Evolutionary conservation across 2,329 filamentous ascomycete genomes (phyloP).

Genomic region (Phyllosticta capitalensis): DNA sequence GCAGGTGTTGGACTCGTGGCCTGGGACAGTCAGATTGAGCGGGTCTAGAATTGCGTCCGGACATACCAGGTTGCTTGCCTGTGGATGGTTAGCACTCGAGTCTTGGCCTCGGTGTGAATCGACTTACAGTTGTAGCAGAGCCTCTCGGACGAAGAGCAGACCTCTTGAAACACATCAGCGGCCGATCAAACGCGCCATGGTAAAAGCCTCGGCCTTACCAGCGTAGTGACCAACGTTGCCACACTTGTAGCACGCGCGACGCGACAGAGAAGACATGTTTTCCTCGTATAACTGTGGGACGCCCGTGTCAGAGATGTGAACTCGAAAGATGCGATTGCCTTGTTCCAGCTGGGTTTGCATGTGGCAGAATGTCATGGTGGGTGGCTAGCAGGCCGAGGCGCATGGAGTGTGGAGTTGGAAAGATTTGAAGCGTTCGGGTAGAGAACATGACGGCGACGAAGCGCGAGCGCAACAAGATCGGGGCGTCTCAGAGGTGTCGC

Average conservation of each 20-base stretch:
- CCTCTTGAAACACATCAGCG: constrained; percentile 46
- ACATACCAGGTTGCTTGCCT: constrained; percentile 71
- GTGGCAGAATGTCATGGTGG: background rate
- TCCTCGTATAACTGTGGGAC: constrained; percentile 18
- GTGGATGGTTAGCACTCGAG: constrained; percentile 9
- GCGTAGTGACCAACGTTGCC: constrained; percentile 46
- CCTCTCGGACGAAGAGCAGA: constrained; percentile 94
- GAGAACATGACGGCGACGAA: background rate
- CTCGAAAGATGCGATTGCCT: constrained; percentile 18
- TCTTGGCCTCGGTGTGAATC: background rate
- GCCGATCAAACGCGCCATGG: background rate
- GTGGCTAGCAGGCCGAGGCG: constrained; percentile 13
- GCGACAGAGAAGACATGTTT: constrained; percentile 44
- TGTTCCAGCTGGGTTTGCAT: constrained; percentile 1
- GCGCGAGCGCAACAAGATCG: background rate
- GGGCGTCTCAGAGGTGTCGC: background rate
- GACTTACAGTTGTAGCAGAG: constrained; percentile 97
- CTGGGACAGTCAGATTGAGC: constrained; percentile 30
- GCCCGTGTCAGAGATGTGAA: constrained; percentile 14
- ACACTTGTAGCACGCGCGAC: constrained; percentile 46
- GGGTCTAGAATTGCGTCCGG: background rate
- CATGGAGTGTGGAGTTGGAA: constrained; percentile 1
- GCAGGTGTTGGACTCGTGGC: constrained; percentile 97
- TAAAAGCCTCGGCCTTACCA: constrained; percentile 23
- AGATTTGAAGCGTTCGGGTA: background rate